Base-by-base conservation (phyloP, 1,139 yeast genomes). In the Nakaseomyces uthaithaninus region DNA sequence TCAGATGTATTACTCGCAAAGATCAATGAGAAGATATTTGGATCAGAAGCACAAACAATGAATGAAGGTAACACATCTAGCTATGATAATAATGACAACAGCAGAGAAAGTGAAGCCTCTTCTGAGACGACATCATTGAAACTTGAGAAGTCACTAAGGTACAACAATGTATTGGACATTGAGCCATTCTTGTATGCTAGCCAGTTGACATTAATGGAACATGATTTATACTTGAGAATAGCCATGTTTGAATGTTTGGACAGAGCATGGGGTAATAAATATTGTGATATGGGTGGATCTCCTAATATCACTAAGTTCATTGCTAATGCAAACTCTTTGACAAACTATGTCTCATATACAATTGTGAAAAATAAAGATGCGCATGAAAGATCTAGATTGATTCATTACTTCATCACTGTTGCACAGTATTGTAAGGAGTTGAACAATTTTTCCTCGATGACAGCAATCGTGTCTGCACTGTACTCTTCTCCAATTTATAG, bases 381-480 rank as follows among this genome's bases (percentile, higher is more conserved):
- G 1, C 73, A 75, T 49, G 75, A 75, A 50, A 72, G 97, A 50
- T 87, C 84, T 2, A 76, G 71, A 39, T 65, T 78, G 9, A 76
- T 89, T 45, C 71, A 79, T 42, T 83, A 77, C 58, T 85, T 86
- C 58, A 82, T 89, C 38, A 74, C 72, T 36, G 85, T 85, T 34
- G 95, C 95, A 0, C 91, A 82, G 50, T 74, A 77, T 51, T 79
- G 95, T 54, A 72, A 86, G 19, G 74, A 71, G 43, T 67, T 81
- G 53, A 83, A 84, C 55, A 89, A 89, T 58, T 89, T 78, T 55
- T 81, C 93, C 6, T 79, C 94, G 11, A 83, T 89, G 94, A 87
- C 95, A 10, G 95, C 96, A 1, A 79, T 89, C 37, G 76, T 86
- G 22, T 82, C 94, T 31, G 95, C 94, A 0, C 66, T 89, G 36